Base-by-base conservation (phyloP, 495 filamentous ascomycete genomes). In the Aspergillus cavernicola region DNA sequence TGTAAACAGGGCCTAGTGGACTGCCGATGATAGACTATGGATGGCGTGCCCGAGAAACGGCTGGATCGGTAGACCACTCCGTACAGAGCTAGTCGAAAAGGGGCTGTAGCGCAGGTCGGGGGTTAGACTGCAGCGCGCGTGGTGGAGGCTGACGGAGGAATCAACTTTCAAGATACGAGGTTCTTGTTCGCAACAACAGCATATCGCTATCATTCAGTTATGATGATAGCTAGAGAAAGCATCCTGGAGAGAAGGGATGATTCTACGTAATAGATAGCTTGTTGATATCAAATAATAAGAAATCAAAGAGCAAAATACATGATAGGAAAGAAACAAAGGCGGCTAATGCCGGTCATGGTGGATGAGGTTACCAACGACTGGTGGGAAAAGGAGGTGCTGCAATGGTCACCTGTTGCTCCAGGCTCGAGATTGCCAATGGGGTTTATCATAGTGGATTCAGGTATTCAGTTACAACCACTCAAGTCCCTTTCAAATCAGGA, bases 31-130 rank as follows among this genome's bases (percentile, higher is more conserved):
- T 53, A 52, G 43, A 58, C 59, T 59, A 66, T 58, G 59, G 63
- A 68, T 71, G 68, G 67, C 64, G 66, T 73, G 68, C 65, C 70
- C 68, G 63, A 71, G 66, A 65, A 73, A 69, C 63, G 61, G 55
- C 61, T 60, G 59, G 57, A 60, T 58, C 61, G 55, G 57, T 61
- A 51, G 49, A 44, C 43, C 29, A 31, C 26, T 45, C 43, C 22
- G 39, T 26, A 40, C 6, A n/a, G 32, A 47, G 56, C 66, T 71
- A 69, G 47, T 46, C 47, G 43, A 55, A 52, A 63, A 63, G 41
- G 29, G 50, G 68, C 59, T 31, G 63, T 70, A 71, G 70, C 60
- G 71, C 61, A 73, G 24, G 67, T 63, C 62, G 69, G 71, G 68
- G 69, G 61, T 59, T 5, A 40, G 19, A 22, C 38, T 23, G 54